These are phyloP conservation scores for Suillus brevipes DNA, from an alignment of 768 basidiomycete species.

Conservation along the genomic window DNA sequence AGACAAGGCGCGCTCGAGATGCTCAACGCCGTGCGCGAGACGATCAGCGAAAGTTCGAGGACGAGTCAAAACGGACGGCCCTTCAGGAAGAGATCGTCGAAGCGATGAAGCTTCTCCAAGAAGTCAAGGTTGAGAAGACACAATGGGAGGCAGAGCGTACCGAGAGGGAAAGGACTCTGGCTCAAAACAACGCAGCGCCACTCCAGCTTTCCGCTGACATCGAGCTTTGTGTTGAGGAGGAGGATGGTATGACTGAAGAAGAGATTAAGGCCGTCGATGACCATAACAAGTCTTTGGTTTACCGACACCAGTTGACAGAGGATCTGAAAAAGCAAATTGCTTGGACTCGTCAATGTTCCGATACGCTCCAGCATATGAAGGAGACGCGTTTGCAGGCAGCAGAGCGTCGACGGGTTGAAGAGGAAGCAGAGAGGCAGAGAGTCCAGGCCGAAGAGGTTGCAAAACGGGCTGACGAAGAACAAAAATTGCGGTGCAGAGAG, in stretches of 20 bases:
- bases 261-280: constrained; percentile 12
- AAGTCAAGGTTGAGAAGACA: constrained; percentile 12
- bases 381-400: constrained; percentile 25
- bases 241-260: constrained; percentile 25
- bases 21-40: constrained; percentile 27
- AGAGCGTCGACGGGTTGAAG: constrained; percentile 15
- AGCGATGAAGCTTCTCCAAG: constrained; percentile 21
- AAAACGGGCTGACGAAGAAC: constrained; percentile 12
- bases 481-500: constrained; percentile 13
- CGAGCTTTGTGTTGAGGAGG: constrained; percentile 6
- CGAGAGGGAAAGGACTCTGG: neutral
- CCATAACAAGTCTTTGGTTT: constrained; percentile 13
- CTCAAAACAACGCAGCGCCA: neutral
- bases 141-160: constrained; percentile 4
- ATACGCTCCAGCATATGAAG: constrained; percentile 22
- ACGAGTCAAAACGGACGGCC: constrained; percentile 18
- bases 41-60: constrained; percentile 22
- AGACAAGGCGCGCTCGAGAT: constrained; percentile 18
- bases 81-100: constrained; percentile 20
- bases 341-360: constrained; percentile 4
- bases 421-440: constrained; percentile 18
- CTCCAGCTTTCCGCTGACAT: neutral
- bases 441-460: constrained; percentile 13
- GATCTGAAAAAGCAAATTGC: constrained; percentile 15
- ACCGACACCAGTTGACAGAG: constrained; percentile 10